Evolutionary conservation across 345 rosid genomes (phyloP), one percentile per base, ranked within the genome.

Genomic region (Salix suchowensis): DNA sequence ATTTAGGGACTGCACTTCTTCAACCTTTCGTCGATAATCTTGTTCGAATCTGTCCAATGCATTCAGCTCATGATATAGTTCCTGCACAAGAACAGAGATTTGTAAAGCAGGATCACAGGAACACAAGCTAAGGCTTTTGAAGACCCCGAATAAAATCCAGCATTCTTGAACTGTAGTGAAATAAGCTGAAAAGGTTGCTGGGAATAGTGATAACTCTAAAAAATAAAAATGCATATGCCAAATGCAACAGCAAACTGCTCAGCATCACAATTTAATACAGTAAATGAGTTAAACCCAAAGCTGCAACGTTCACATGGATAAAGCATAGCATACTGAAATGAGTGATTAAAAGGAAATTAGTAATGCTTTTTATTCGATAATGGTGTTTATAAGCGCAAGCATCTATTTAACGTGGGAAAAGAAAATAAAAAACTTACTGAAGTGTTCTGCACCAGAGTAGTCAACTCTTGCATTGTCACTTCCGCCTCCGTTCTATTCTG

Each of bases 391-490:
- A 0, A 34, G 37, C 37, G 28, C 50, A 60, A 70, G 50, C 62
- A 40, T 76, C 74, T 46, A 54, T 16, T 36, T 39, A 4, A 18
- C 34, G 12, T 32, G 12, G 62, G 61, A 60, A 68, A 60, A 37
- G 13, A 40, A 40, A 40, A 40, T 40, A 36, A 11, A 58, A 23
- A 79, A 83, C 98, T 79, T 88, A 95, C 98, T 66, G 96, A 90
- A 77, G 98, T 93, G 77, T 88, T 75, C 60, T 90, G 96, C 61
- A 89, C 97, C 74, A 93, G 86, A 78, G 85, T 80, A 58, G 87
- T 87, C 67, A 96, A 82, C 81, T 91, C 96, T 77, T 86, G 87
- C 89, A 91, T 89, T 77, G 69, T 83, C 67, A 61, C 78, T 72
- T 96, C 98, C 65, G 92, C 92, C 75, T 88, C 99, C 69, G 67